Percentiles rank a stretch among this genome's conserved stretches.
These are phyloP conservation scores for Myriosclerotinia scirpicola DNA, from an alignment of 2,329 filamentous ascomycete species.

Conservation along the genomic window DNA sequence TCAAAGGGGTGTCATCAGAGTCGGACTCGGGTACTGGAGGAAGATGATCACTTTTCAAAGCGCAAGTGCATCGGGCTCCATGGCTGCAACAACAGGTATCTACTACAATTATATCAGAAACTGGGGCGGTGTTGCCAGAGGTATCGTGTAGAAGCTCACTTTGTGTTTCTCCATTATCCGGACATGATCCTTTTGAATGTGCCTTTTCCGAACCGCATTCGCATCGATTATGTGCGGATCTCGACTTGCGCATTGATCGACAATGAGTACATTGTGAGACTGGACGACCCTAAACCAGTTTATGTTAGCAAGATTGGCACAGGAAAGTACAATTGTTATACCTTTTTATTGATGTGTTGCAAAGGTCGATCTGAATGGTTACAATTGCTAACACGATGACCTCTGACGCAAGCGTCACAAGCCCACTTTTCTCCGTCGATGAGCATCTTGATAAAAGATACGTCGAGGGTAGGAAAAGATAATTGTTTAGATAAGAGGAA, in stretches of 20 bases:
- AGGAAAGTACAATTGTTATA: constrained; percentile 25
- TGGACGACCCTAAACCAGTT: constrained; percentile 65
- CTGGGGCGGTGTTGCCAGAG: constrained; percentile 34
- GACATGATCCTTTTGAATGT: constrained; percentile 57
- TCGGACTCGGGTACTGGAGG: constrained; percentile 66
- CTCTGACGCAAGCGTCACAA: constrained; percentile 89
- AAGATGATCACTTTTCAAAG: constrained; percentile 61
- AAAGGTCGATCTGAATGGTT: constrained; percentile 90
- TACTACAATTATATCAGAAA: constrained; percentile 44
- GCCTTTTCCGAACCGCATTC: constrained; percentile 92
- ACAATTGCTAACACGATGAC: constrained; percentile 98
- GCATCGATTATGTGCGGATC: constrained; percentile 91
- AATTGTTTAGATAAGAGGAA: background rate
- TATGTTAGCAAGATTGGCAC: constrained; percentile 19
- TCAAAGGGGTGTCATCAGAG: constrained; percentile 51
- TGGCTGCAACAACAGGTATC: constrained; percentile 71
- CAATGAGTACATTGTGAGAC: constrained; percentile 98
- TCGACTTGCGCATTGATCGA: constrained; percentile 92
- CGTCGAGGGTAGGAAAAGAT: constrained; percentile 31
- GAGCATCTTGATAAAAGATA: constrained; percentile 57
- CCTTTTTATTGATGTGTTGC: constrained; percentile 92
- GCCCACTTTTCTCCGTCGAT: constrained; percentile 97
- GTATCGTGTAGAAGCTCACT: constrained; percentile 41
- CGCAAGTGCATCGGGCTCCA: constrained; percentile 65
- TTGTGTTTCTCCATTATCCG: constrained; percentile 50